These are phyloP conservation scores for Tylopilus felleus DNA, from an alignment of 768 basidiomycete genomes.

Conservation along the genomic window DNA sequence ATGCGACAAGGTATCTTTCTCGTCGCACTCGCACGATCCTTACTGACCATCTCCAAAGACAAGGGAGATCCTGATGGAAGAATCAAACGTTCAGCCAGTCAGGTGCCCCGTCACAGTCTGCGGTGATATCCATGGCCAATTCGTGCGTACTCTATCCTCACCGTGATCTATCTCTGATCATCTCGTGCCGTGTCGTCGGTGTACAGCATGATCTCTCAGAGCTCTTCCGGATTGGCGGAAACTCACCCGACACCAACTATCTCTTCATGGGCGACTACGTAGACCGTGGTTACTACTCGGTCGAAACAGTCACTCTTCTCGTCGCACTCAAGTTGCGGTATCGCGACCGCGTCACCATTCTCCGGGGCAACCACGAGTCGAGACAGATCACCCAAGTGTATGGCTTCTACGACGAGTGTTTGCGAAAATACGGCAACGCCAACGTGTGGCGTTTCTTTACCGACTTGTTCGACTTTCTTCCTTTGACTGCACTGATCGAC, in stretches of 20 bases:
- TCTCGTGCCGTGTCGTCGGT: conserved; percentile 17
- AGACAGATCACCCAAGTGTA: conserved; percentile 99
- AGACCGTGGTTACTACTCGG: conserved; percentile 98
- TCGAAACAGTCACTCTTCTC: conserved; percentile 96
- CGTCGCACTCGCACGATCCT: conserved; percentile 8
- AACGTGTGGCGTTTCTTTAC: conserved; percentile 99
- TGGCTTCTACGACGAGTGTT: conserved; percentile 99
- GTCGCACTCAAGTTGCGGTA: conserved; percentile 97
- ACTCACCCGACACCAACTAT: conserved; percentile 99
- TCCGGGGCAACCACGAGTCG: conserved; percentile 98
- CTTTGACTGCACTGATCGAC: conserved; percentile 96
- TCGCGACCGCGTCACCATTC: conserved; percentile 95
- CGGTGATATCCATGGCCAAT: conserved; percentile 99
- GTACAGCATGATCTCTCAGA: conserved; percentile 99
- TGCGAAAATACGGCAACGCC: conserved; percentile 99
- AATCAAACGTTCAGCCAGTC: conserved; percentile 98
- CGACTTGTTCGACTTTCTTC: conserved; percentile 96
- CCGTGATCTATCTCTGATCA: conserved; percentile 27
- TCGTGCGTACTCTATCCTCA: conserved; percentile 64
- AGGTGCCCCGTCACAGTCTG: conserved; percentile 99
- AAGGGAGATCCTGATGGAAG: conserved; percentile 97
- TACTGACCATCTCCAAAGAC: conserved; percentile 53
- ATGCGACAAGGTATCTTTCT: conserved; percentile 85
- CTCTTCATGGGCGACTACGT: conserved; percentile 99
- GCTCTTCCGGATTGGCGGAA: conserved; percentile 97